These are phyloP conservation scores for Beauveria sp. DNA, from an alignment of 2,329 filamentous ascomycete species.

Conservation along the genomic window DNA sequence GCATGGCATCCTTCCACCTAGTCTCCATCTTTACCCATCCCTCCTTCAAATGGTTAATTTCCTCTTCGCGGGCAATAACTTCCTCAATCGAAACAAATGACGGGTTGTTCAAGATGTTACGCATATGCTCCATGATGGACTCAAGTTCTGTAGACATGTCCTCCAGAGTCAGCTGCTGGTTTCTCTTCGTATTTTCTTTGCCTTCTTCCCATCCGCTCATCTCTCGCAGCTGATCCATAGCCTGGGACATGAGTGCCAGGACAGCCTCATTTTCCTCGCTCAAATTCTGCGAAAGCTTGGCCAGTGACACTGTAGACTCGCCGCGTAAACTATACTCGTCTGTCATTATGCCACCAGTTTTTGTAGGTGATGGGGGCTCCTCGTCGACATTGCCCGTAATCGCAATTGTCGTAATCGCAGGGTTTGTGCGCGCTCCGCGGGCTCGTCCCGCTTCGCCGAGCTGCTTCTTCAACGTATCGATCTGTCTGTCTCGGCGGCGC, in stretches of 20 bases:
- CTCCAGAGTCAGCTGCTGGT: constrained; percentile 38
- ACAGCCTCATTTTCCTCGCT: constrained; percentile 89
- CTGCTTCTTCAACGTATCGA: constrained; percentile 83
- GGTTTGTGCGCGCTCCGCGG: constrained; percentile 47
- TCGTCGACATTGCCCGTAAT: constrained; percentile 48
- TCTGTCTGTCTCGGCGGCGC: constrained; percentile 80
- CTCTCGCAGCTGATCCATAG: constrained; percentile 63
- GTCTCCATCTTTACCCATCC: constrained; percentile 93
- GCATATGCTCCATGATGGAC: constrained; percentile 69
- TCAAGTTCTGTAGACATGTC: constrained; percentile 72
- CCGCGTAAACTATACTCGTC: constrained; percentile 64
- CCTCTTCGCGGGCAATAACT: constrained; percentile 84
- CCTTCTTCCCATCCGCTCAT: constrained; percentile 51
- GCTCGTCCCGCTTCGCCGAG: constrained; percentile 63
- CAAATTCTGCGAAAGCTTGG: constrained; percentile 70
- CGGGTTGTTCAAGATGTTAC: constrained; percentile 82
- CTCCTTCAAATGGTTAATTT: constrained; percentile 73
- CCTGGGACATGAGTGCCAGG: constrained; percentile 62
- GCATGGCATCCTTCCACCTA: constrained; percentile 82
- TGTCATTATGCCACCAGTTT: constrained; percentile 18
- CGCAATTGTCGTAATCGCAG: constrained; percentile 48
- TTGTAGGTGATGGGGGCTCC: constrained; percentile 27
- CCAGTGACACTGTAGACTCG: constrained; percentile 88
- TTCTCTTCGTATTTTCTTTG: constrained; percentile 24
- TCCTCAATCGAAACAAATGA: constrained; percentile 95